These are phyloP conservation scores for Cladosporium sp. DNA, from an alignment of 2,329 filamentous ascomycete genomes.

Conservation along the genomic window DNA sequence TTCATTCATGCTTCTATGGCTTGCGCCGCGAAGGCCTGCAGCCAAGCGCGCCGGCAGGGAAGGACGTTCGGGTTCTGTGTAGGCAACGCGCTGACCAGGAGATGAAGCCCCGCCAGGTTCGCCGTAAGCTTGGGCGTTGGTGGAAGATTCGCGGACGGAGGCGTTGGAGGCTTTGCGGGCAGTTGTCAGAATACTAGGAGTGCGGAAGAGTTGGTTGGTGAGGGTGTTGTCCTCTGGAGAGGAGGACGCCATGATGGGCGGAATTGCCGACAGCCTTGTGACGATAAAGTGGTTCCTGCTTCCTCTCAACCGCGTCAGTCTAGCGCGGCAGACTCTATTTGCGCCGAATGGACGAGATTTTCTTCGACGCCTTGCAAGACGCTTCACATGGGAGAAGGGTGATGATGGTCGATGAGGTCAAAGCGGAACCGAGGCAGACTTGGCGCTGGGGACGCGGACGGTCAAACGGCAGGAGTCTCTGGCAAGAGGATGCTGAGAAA, in stretches of 20 bases:
- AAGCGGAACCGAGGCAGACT: not conserved
- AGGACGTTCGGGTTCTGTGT: slow-evolving; percentile 26
- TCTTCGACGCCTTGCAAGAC: too few species aligned
- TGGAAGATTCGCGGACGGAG: slow-evolving; percentile 7
- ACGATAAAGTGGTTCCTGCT: not conserved
- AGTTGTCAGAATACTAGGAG: slow-evolving; percentile 7
- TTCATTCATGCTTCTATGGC: slow-evolving; percentile 33
- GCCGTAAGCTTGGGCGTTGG: not conserved
- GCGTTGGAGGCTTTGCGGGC: slow-evolving; percentile 8
- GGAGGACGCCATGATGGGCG: not conserved
- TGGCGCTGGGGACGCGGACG: not conserved
- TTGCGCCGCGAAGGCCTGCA: slow-evolving; percentile 22
- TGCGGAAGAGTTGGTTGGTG: not conserved
- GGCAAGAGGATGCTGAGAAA: too few species aligned
- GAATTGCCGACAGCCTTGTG: not conserved
- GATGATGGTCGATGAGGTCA: not conserved
- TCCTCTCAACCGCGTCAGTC: not conserved
- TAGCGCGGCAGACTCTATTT: not conserved
- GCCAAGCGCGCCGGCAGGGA: slow-evolving; percentile 24
- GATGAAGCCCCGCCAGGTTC: not conserved
- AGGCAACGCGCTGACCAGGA: slow-evolving; percentile 17
- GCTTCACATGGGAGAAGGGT: too few species aligned
- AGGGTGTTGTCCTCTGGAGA: not conserved
- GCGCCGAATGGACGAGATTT: not conserved
- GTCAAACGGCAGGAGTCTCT: too few species aligned